A percentile compares a stretch with the other conserved stretches of the same genome.
Conservation (phyloP, 495 filamentous ascomycete genomes). For the Delitschia confertaspora region DNA sequence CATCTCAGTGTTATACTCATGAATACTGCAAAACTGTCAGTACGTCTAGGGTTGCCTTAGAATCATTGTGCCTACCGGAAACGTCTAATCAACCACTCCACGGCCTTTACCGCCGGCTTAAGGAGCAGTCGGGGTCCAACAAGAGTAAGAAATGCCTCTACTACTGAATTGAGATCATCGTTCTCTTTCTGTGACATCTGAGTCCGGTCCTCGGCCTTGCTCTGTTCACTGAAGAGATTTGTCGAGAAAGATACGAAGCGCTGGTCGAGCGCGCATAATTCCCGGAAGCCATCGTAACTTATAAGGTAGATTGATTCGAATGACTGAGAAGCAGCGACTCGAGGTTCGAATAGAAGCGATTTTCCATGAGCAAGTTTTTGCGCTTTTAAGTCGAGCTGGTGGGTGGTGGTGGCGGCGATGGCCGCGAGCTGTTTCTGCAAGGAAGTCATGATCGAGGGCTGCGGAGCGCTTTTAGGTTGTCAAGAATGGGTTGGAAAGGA, state of each 20-base stretch:
- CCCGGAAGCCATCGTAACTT: slow-evolving; percentile 78
- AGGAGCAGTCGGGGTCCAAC: slow-evolving; percentile 67
- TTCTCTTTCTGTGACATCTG: slow-evolving; percentile 78
- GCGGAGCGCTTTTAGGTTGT: neutral
- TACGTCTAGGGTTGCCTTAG: neutral
- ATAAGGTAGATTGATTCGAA: slow-evolving; percentile 81
- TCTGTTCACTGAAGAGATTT: slow-evolving; percentile 82
- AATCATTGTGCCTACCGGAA: slow-evolving; percentile 59
- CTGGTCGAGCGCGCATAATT: slow-evolving; percentile 75
- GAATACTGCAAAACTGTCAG: slow-evolving; percentile 49
- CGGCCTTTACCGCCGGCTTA: slow-evolving; percentile 74
- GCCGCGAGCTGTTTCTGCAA: slow-evolving; percentile 37
- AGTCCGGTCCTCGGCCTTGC: slow-evolving; percentile 73
- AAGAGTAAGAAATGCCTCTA: slow-evolving; percentile 74
- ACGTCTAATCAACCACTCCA: slow-evolving; percentile 88
- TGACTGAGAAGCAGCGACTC: slow-evolving; percentile 71
- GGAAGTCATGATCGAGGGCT: slow-evolving; percentile 22
- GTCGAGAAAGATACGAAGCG: slow-evolving; percentile 61
- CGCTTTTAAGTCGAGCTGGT: slow-evolving; percentile 70
- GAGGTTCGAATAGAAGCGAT: slow-evolving; percentile 80
- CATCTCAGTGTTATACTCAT: slow-evolving; percentile 76
- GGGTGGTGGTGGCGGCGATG: slow-evolving; percentile 35
- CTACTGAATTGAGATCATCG: slow-evolving; percentile 60
- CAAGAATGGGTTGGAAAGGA: neutral
- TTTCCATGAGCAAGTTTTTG: slow-evolving; percentile 82